Percentiles rank a stretch among this genome's conserved stretches.
Evolutionary conservation across 768 basidiomycete genomes (phyloP).

Genomic region (Tubosaeta sp.): DNA sequence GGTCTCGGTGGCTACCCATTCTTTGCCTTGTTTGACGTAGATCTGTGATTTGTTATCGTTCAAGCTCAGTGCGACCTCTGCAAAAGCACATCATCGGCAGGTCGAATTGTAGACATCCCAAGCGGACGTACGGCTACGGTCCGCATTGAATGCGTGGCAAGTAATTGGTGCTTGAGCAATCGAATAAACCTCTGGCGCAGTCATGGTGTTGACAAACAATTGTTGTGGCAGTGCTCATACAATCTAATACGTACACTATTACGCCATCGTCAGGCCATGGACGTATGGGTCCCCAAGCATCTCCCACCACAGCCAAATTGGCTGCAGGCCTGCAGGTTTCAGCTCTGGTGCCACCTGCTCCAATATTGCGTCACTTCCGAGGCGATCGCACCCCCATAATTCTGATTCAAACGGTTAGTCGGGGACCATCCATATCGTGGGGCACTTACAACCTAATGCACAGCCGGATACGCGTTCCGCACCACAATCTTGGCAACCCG

Average conservation of each 20-base stretch:
- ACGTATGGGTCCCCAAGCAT: too few species aligned
- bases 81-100: conserved; percentile 3
- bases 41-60: conserved; percentile 89
- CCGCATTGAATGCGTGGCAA: conserved; percentile 86
- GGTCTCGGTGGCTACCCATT: conserved; percentile 70
- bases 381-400: neutral
- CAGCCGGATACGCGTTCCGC: too few species aligned
- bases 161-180: conserved; percentile 84
- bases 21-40: conserved; percentile 58
- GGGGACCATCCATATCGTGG: neutral
- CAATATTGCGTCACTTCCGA: neutral
- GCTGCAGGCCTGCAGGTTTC: neutral
- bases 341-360: too few species aligned
- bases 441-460: neutral
- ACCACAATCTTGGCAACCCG: neutral
- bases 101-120: neutral
- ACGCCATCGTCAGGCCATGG: neutral
- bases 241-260: neutral
- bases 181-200: conserved; percentile 71
- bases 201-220: conserved; percentile 36
- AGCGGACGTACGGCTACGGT: conserved; percentile 68
- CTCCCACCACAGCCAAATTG: neutral
- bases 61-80: conserved; percentile 89
- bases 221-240: neutral
- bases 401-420: neutral